Percentiles rank a stretch among this genome's conserved stretches.
phyloP scores from a whole-genome alignment of 768 basidiomycete genomes.

The Pleurotus tuber-regium region DNA sequence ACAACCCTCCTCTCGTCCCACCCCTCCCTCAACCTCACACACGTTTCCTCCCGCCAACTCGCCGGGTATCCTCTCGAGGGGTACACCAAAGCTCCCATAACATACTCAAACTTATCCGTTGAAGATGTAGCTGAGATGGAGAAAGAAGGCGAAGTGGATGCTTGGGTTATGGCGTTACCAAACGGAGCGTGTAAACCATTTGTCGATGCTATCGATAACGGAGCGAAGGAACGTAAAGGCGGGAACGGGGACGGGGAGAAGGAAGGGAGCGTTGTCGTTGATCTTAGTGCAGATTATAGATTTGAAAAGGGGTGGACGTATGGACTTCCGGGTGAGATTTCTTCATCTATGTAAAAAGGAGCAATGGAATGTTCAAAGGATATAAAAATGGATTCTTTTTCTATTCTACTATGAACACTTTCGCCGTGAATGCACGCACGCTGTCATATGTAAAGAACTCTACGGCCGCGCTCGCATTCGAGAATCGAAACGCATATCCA shows the following conservation, averaged over 20 bases:
- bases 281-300: slow-evolving; percentile 91
- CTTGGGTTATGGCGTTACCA: slow-evolving; percentile 99
- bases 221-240: slow-evolving; percentile 51
- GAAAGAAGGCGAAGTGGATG: slow-evolving; percentile 86
- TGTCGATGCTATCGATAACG: slow-evolving; percentile 89
- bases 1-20: slow-evolving; percentile 86
- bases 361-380: slow-evolving; percentile 17
- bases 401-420: slow-evolving; percentile 13
- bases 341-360: slow-evolving; percentile 35
- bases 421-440: background rate
- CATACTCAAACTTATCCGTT: slow-evolving; percentile 77
- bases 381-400: slow-evolving; percentile 32
- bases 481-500: slow-evolving; percentile 82
- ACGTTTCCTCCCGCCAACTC: slow-evolving; percentile 95
- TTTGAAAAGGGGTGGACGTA: slow-evolving; percentile 97
- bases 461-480: slow-evolving; percentile 75
- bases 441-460: slow-evolving; percentile 55
- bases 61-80: slow-evolving; percentile 76
- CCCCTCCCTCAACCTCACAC: slow-evolving; percentile 85
- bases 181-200: slow-evolving; percentile 97
- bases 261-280: slow-evolving; percentile 80
- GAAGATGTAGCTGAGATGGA: slow-evolving; percentile 88
- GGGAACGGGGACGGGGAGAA: too few species aligned
- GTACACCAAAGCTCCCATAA: slow-evolving; percentile 74
- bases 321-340: slow-evolving; percentile 93